A percentile compares a stretch with the other conserved stretches of the same genome.
Evolutionary conservation across 371 early-diverging fungal species (phyloP).

Genomic region (Apophysomyces ossiformis): DNA sequence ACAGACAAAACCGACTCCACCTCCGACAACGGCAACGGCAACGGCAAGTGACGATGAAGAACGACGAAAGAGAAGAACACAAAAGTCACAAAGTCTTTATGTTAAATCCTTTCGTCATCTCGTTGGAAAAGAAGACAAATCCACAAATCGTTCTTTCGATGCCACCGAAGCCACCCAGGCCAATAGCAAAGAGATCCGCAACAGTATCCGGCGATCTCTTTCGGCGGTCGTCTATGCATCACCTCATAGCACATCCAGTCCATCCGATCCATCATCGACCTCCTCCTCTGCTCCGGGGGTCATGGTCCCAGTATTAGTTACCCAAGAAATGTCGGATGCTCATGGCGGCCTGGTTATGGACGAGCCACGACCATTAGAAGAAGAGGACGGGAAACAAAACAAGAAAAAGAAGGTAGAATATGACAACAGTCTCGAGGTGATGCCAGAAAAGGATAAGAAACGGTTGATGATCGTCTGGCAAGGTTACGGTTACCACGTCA

Average conservation of each 20-base stretch:
- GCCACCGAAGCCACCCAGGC: constrained; percentile 32
- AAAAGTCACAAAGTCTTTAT: constrained; percentile 45
- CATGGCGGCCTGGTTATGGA: constrained; percentile 37
- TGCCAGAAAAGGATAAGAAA: constrained; percentile 18
- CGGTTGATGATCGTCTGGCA: constrained; percentile 38
- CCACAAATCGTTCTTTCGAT: constrained; percentile 20
- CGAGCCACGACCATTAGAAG: constrained; percentile 13
- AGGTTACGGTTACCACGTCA: constrained; percentile 39
- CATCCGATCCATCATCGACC: background rate
- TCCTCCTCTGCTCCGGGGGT: constrained; percentile 1
- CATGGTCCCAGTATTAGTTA: constrained; percentile 45
- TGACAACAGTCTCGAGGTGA: constrained; percentile 40
- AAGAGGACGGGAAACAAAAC: constrained; percentile 17
- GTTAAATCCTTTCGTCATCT: constrained; percentile 38
- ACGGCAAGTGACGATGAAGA: constrained; percentile 15
- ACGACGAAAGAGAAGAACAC: constrained; percentile 23
- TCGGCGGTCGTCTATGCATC: constrained; percentile 46
- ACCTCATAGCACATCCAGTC: constrained; percentile 23
- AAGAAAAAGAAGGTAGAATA: constrained; percentile 34
- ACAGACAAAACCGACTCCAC: constrained; percentile 10
- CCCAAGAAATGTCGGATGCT: constrained; percentile 38
- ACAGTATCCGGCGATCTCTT: constrained; percentile 39
- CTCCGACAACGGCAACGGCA: constrained; percentile 11
- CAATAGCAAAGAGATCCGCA: constrained; percentile 39
- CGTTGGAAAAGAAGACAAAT: constrained; percentile 2